phyloP scores from a whole-genome alignment of 2,329 filamentous ascomycete genomes.

The Chaetomiaceae sp. region DNA sequence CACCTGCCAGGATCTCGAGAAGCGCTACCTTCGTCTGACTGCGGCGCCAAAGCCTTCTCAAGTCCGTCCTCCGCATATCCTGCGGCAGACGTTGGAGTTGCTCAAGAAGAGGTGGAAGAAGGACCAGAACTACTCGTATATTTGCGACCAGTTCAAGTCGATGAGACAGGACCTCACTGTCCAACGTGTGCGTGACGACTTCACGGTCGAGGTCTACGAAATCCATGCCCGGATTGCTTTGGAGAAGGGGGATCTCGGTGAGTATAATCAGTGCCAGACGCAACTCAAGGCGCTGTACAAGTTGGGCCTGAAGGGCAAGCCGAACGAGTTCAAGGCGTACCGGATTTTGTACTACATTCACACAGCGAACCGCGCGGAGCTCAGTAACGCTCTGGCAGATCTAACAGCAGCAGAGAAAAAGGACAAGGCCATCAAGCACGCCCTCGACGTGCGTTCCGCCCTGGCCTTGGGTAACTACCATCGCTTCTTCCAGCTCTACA shows the following conservation, averaged over 20 bases:
- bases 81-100: slow-evolving; percentile 80
- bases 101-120: slow-evolving; percentile 92
- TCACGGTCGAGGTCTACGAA: slow-evolving; percentile 95
- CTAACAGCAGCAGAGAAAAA: slow-evolving; percentile 96
- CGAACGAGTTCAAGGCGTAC: slow-evolving; percentile 97
- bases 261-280: slow-evolving; percentile 99
- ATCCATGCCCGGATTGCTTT: slow-evolving; percentile 95
- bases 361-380: slow-evolving; percentile 93
- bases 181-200: slow-evolving; percentile 93
- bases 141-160: slow-evolving; percentile 99
- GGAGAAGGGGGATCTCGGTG: slow-evolving; percentile 98
- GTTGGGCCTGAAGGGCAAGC: slow-evolving; percentile 80
- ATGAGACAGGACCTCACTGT: slow-evolving; percentile 97
- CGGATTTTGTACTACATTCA: slow-evolving; percentile 99
- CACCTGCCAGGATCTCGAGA: slow-evolving; percentile 78
- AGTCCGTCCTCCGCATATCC: slow-evolving; percentile 75
- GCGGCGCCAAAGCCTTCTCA: slow-evolving; percentile 81
- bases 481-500: slow-evolving; percentile 94
- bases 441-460: slow-evolving; percentile 83
- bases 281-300: slow-evolving; percentile 89
- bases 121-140: slow-evolving; percentile 92
- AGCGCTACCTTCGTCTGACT: slow-evolving; percentile 90
- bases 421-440: slow-evolving; percentile 80
- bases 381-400: slow-evolving; percentile 98
- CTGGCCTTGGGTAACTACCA: slow-evolving; percentile 94